Evolutionary conservation across 768 basidiomycete species (phyloP), one percentile per base, ranked within the genome.

Genomic region (Suillus ampliporus): DNA sequence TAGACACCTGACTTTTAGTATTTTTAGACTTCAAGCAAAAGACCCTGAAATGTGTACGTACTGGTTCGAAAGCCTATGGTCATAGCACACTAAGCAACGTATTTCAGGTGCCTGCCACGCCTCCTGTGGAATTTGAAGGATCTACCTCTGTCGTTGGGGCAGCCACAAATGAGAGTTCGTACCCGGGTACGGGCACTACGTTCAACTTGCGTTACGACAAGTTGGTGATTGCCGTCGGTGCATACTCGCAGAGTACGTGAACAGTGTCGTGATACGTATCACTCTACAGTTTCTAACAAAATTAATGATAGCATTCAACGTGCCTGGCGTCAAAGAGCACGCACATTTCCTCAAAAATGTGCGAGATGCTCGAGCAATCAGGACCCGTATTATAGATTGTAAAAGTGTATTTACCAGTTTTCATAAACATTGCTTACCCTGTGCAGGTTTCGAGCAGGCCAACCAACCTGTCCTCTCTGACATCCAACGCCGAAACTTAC

Each of bases 311-410:
- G 89, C 89, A 4, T 91, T 90, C 76, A 77, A 84, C 63, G 80
- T 89, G 47, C 89, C 89, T 2, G 91, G 90, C 1, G 89, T 93
- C 47, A 91, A 94, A 73, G 87, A 94, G 67, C 81, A 92, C 66
- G 90, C 89, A 0, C 85, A 90, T 70, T 94, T 96, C 73, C 75
- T 95, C 21, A 94, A 94, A 73, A 88, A 93, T 63, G 86, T 93
- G 58, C 82, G 84, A 57, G 90, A 93, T 68, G 90, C 92, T 1
- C 81, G 90, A 38, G 81, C 80, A 5, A 94, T 94, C 66, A 82
- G 91, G 41, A 79, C 82, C 11, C 84, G 89, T 17, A 86, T 93
- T 37, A 78, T 94, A n/a, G 91, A 91, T 76, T 90, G 90, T 86
- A 47, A n/a, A n/a, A 37, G 79, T 68, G 35, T 40, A 40, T 47